Evolutionary conservation across 2,329 filamentous ascomycete species (phyloP), one percentile per base, ranked within the genome.

Genomic region (Ophiocordyceps camponoti-leonardi): DNA sequence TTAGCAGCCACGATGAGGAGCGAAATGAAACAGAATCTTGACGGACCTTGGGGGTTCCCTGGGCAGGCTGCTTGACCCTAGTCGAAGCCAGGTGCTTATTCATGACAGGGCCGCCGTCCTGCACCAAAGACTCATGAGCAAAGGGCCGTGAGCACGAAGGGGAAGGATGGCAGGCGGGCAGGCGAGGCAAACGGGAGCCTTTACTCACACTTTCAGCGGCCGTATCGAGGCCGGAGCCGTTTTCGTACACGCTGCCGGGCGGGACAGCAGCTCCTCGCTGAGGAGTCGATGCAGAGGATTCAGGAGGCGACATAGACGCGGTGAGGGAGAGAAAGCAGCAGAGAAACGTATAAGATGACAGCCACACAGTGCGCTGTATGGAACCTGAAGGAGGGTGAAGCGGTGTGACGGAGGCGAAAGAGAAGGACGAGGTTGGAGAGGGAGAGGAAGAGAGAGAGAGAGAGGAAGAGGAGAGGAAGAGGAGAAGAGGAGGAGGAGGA

Each of bases 21-120:
- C 3, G 4, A 6, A 4, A 20, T 11, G 2, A 37, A 11, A 28
- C 6, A 18, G 10, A 42, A 20, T 6, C 12, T n/a, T 16, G 14
- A 42, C 41, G 43, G 50, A 77, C 75, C 69, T 77, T 77, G 53
- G 66, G 61, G 50, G 57, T 63, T 53, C 63, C 65, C 57, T 77
- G 72, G 48, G 77, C 78, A 46, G 65, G 67, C 51, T 77, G 57
- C 54, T 73, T 77, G 43, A 69, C 73, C 6, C 73, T 68, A 26
- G 67, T 58, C 50, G 79, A 61, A 37, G 66, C 65, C 35, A 64
- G 60, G 28, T 70, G 59, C n/a, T 61, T 58, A 52, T 68, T 71
- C 55, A 70, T 70, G 44, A 51, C 48, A 2, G 52, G 45, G 35
- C 46, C 47, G 23, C 46, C 47, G 19, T 56, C 54, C 51, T 61